These are phyloP conservation scores for Ajuga reptans DNA, from an alignment of 305 asterid species.

Conservation along the genomic window DNA sequence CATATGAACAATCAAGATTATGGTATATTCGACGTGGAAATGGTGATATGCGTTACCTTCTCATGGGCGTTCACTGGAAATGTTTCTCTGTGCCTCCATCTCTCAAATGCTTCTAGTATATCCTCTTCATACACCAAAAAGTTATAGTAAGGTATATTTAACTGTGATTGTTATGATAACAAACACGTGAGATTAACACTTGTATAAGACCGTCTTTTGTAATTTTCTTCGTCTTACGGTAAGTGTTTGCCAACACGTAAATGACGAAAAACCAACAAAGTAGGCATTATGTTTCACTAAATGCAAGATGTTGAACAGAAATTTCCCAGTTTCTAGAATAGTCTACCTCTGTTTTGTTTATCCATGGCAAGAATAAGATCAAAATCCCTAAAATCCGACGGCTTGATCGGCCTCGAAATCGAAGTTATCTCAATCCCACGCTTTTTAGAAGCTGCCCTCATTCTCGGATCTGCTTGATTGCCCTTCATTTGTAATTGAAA, in stretches of 20 bases:
- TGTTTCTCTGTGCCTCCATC: slow-evolving; percentile 69
- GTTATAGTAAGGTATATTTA: not conserved
- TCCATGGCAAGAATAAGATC: slow-evolving; percentile 95
- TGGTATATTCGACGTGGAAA: not conserved
- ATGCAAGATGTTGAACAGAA: not conserved
- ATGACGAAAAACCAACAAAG: not conserved
- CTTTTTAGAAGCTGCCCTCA: slow-evolving; percentile 75
- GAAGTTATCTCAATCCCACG: slow-evolving; percentile 84
- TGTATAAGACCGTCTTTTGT: no score
- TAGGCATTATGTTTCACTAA: not conserved
- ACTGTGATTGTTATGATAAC: not conserved
- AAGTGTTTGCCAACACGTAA: no score
- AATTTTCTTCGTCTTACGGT: no score
- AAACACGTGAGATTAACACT: not conserved
- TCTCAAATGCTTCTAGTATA: slow-evolving; percentile 64
- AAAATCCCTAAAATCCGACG: slow-evolving; percentile 74
- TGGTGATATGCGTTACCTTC: slow-evolving; percentile 37
- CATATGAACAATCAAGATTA: not conserved
- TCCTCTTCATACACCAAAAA: slow-evolving; percentile 38
- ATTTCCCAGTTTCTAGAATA: not conserved
- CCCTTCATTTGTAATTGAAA: slow-evolving; percentile 39
- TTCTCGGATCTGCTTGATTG: slow-evolving; percentile 79
- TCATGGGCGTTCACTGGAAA: slow-evolving; percentile 58
- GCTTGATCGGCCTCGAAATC: slow-evolving; percentile 64
- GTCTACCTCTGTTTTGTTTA: slow-evolving; percentile 63